These are phyloP conservation scores for Warburgia ugandensis DNA, from an alignment of 164 flowering plant genomes.

Conservation along the genomic window DNA sequence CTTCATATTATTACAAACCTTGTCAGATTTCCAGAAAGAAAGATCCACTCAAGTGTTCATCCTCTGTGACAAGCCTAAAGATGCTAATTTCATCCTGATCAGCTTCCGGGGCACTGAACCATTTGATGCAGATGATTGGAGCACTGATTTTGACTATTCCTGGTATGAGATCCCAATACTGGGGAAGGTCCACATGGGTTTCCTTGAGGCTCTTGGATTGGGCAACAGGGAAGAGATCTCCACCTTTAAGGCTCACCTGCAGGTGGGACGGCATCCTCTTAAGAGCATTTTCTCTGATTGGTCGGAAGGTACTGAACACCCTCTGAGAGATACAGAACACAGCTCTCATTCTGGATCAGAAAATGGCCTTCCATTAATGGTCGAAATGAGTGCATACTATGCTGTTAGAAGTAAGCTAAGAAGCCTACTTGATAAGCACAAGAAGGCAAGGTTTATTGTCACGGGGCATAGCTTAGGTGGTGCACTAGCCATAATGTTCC, in stretches of 20 bases:
- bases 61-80: slow-evolving; percentile 25
- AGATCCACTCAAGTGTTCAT: slow-evolving; percentile 52
- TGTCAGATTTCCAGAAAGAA: slow-evolving; percentile 44
- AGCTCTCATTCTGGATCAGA: not conserved
- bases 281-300: not conserved
- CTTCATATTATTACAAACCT: slow-evolving; percentile 26
- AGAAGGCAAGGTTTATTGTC: slow-evolving; percentile 42
- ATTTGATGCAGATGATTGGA: slow-evolving; percentile 53
- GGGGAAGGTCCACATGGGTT: slow-evolving; percentile 60
- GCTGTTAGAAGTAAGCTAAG: slow-evolving; percentile 47
- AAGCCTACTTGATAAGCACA: slow-evolving; percentile 23
- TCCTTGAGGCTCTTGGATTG: slow-evolving; percentile 65
- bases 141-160: slow-evolving; percentile 48
- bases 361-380: slow-evolving; percentile 21
- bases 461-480: slow-evolving; percentile 95
- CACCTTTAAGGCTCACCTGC: slow-evolving; percentile 43
- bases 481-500: slow-evolving; percentile 68
- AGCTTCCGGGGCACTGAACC: slow-evolving; percentile 62
- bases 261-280: slow-evolving; percentile 1
- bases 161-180: slow-evolving; percentile 46
- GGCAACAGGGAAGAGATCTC: slow-evolving; percentile 48
- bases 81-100: slow-evolving; percentile 32
- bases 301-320: not conserved
- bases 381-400: slow-evolving; percentile 53
- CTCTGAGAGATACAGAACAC: not conserved